phyloP scores from a whole-genome alignment of 2,329 filamentous ascomycete species.

The Alternaria metachromatica region DNA sequence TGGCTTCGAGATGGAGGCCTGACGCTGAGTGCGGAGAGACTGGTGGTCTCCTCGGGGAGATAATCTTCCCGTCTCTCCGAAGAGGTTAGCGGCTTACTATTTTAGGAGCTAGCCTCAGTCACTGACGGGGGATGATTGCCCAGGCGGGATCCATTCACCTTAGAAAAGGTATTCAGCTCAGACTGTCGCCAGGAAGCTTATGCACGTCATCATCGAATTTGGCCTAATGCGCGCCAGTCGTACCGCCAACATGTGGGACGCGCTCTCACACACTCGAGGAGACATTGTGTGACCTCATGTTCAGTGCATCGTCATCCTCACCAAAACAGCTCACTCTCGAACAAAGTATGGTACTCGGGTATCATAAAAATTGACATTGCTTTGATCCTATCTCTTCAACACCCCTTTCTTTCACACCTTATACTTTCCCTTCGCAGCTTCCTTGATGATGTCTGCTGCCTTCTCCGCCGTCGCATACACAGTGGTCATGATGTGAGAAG shows the following conservation, averaged over 20 bases:
- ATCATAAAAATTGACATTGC: not conserved
- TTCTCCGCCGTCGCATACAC: conserved; percentile 29
- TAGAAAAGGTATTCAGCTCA: not conserved
- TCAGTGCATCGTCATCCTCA: not conserved
- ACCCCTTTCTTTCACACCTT: not conserved
- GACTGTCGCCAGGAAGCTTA: not conserved
- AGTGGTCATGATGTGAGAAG: conserved; percentile 28
- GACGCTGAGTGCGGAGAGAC: not conserved
- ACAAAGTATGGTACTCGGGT: not conserved
- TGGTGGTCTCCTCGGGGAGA: not conserved
- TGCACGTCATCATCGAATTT: not conserved
- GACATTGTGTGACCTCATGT: not conserved
- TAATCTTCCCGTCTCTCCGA: not conserved
- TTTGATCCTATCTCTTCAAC: not conserved
- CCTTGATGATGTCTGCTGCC: conserved; percentile 22
- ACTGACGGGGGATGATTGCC: not conserved
- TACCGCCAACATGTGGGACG: not conserved
- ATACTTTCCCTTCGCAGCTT: not conserved
- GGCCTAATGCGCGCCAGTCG: not conserved
- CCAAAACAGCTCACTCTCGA: not conserved
- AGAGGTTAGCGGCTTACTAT: not conserved
- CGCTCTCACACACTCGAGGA: not conserved
- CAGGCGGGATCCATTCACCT: not conserved
- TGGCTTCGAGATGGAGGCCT: not conserved
- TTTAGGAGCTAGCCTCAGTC: not conserved